Percentiles rank a stretch among this genome's conserved stretches.
Conservation (phyloP, 441 rosid species). For the Pelargonium cotyledonis region DNA sequence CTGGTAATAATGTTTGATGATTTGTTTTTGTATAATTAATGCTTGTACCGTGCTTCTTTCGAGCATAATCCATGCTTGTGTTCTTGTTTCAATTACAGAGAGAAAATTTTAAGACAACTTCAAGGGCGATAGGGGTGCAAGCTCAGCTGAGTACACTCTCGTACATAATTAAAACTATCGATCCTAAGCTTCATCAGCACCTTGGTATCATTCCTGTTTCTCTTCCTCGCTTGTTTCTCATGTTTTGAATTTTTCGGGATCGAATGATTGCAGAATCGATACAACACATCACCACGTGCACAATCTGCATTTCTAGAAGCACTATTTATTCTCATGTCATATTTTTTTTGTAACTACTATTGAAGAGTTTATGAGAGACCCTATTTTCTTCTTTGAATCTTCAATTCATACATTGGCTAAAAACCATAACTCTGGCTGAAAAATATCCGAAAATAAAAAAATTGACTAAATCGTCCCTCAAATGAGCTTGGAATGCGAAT, state of each 20-base stretch:
- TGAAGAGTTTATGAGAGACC: too few relatives aligned
- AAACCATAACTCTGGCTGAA: too few relatives aligned
- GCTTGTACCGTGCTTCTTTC: constrained; percentile 11
- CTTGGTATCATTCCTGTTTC: constrained; percentile 48
- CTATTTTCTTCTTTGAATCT: too few relatives aligned
- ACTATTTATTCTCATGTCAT: too few relatives aligned
- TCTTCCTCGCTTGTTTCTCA: constrained; percentile 5
- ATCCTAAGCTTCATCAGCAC: constrained; percentile 92
- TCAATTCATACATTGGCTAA: too few relatives aligned
- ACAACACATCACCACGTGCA: too few relatives aligned
- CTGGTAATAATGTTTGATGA: constrained; percentile 35
- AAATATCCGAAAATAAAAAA: too few relatives aligned
- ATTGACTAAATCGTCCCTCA: too few relatives aligned
- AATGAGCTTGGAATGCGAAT: too few relatives aligned
- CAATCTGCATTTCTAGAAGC: too few relatives aligned
- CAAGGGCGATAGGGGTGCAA: constrained; percentile 81
- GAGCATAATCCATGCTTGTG: constrained; percentile 6
- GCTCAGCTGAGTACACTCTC: constrained; percentile 75
- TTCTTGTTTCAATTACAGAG: constrained; percentile 45
- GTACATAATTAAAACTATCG: constrained; percentile 69
- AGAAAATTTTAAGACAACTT: constrained; percentile 70
- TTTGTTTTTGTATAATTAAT: background rate
- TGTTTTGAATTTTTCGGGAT: constrained; percentile 4
- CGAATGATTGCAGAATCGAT: too few relatives aligned
- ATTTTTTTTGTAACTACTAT: too few relatives aligned